Base-by-base conservation (phyloP, 163 green algal species). In the Prototheca cutis region DNA sequence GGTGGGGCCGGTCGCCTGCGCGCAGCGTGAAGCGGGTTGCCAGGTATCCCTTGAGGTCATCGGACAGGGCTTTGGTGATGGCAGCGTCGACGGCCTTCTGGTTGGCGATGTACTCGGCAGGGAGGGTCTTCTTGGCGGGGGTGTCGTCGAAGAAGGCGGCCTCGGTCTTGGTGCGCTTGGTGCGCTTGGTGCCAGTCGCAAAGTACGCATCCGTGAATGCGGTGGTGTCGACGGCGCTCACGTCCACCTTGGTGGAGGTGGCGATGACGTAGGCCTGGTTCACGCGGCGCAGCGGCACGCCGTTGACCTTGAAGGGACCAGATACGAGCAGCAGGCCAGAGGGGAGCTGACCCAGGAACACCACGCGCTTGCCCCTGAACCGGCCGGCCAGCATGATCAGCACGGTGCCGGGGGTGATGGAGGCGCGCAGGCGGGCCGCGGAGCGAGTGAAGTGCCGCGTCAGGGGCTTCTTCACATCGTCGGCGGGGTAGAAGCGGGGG, bases 331-430 rank as follows among this genome's bases (percentile, higher is more conserved):
- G 84, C 63, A 99, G 81, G 31, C 93, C 34, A 13, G 73, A 76
- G 28, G 66, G 47, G 61, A 97, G 89, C 87, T 98, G 90, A 52
- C 80, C 77, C 47, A 99, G 81, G 87, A 94, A 97, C 6, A 99
- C 81, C 47, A 95, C 89, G 59, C 93, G 83, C 88, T 95, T 96
- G 67, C 91, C 92, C 88, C 98, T 99, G 84, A 97, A 97, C 63
- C 83, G 83, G 53, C 93, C 93, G 13, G 91, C 89, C 58, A 99
- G 79, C 67, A 99, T 65, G 71, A 99, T 96, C 19, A 98, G 78
- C 17, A 99, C 89, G 6, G 86, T 94, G 65, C 93, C 93, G 34
- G 93, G 93, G 28, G 84, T 94, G 78, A 99, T 95, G 74, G 77
- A 90, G 33, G 80, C 51, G 42, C 90, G 77, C 39, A 97, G 87